Base-by-base conservation (phyloP, 805 yeast species). In the Pichia paraexigua region DNA sequence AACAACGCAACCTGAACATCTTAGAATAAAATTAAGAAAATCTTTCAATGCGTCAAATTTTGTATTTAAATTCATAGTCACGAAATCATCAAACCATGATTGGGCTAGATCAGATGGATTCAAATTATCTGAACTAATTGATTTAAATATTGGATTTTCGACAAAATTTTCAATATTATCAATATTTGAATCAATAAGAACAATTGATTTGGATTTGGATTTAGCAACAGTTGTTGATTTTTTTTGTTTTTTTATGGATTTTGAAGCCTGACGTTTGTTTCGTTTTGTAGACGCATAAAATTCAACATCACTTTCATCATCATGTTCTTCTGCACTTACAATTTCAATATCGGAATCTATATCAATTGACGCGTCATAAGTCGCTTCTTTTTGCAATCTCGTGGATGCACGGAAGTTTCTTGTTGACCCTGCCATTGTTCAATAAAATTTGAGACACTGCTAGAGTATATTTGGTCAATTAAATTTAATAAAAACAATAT, bases 1-100 rank as follows among this genome's bases (percentile, higher is more conserved):
- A 2, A 80, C 72, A 21, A 79, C 73, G 47, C 90, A 83, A 0
- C 96, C 96, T 62, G 87, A 80, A 46, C 82, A 71, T 53, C 90
- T 72, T 41, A 91, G 68, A 1, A 87, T 58, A 47, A 89, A 72
- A 64, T 91, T 90, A 43, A 90, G 68, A 47, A 90, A 66, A 39
- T 78, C 79, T 43, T 80, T 77, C 48, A 87, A 66, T 2, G 90
- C 82, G 15, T 62, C 63, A 50, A 72, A 70, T 46, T 72, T 65
- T 51, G 71, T 69, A 13, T 63, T 66, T 44, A 66, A 67, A 12
- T 63, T 67, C 43, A 65, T 69, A 7, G 50, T 35, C 10, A 51
- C 53, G 57, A 79, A 84, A 21, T 68, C 69, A 15, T 79, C 82
- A 13, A 83, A 58, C 85, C 87, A 83, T 25, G 71, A 74, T n/a